Base-by-base conservation (phyloP, 2,329 filamentous ascomycete genomes). In the Allantophomopsis lycopodina region DNA sequence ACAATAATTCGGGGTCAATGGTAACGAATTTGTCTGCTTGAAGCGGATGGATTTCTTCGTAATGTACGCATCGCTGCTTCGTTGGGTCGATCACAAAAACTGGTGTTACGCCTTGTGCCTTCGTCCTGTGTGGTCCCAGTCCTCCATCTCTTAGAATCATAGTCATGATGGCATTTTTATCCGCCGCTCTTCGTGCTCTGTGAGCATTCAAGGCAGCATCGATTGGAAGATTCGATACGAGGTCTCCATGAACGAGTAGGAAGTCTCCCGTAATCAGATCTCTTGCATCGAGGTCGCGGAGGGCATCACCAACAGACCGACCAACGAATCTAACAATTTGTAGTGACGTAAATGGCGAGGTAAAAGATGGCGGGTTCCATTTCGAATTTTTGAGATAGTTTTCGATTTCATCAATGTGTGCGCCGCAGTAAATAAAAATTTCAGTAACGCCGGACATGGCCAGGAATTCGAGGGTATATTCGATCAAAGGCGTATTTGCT, bases 101-200 rank as follows among this genome's bases (percentile, higher is more conserved):
- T 1, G 88, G 86, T 4, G 78, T 81, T 46, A 83, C 73, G 20
- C 76, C 78, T 42, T 81, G 76, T 2, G 76, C 70, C 59, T 89
- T 89, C 20, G 85, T 87, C 40, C 84, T 70, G 60, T 94, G 86
- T 36, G 68, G 68, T 7, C 60, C 60, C 6, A 71, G 63, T 35
- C 84, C 85, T 7, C 79, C 83, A 56, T 88, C 81, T 35, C 86
- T 74, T 43, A 96, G 64, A 11, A 98, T 75, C 71, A 95, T 83
- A 3, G 91, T 98, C 91, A 98, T 96, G 60, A 95, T 94, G 31
- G 89, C 87, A 56, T 94, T 89, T 53, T 91, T 89, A 63, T 93
- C 86, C 40, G 79, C 77, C 54, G 80, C 74, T 43, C 87, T 76
- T 43, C 91, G 79, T 40, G 79, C 79, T 44, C 84, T 77, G 58